Evolutionary conservation across 495 filamentous ascomycete species (phyloP).

Genomic region (Talaromyces proteolyticus): DNA sequence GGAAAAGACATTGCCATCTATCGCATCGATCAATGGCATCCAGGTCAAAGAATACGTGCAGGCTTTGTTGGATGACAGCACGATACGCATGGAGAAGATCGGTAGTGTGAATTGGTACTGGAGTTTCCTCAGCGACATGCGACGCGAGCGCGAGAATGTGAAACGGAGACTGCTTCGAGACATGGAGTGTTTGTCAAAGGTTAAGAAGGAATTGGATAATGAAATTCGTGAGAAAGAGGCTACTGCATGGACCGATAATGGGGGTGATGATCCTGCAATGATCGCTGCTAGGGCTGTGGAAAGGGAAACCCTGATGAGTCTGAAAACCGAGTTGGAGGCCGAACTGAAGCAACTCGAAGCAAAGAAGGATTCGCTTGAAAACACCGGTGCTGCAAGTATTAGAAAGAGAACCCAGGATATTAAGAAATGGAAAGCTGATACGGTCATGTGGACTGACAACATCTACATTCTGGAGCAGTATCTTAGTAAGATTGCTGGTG

Average conservation of each 20-base stretch:
- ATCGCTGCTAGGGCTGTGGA: conserved; percentile 14
- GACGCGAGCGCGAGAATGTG: conserved; percentile 40
- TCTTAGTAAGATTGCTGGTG: conserved; percentile 40
- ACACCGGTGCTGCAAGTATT: conserved; percentile 36
- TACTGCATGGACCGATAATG: conserved; percentile 11
- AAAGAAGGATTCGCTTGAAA: conserved; percentile 6
- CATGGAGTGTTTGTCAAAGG: conserved; percentile 41
- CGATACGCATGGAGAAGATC: conserved; percentile 71
- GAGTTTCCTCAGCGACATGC: conserved; percentile 62
- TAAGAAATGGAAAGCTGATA: conserved; percentile 35
- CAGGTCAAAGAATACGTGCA: conserved; percentile 68
- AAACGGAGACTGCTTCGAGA: conserved; percentile 49
- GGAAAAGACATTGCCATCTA: conserved; percentile 60
- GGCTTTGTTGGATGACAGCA: conserved; percentile 55
- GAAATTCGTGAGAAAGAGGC: conserved; percentile 13
- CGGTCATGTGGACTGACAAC: conserved; percentile 56
- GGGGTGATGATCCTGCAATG: conserved; percentile 6
- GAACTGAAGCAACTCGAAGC: conserved; percentile 19
- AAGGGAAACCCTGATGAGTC: conserved; percentile 15
- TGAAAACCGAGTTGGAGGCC: conserved; percentile 19
- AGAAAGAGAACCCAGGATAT: conserved; percentile 45
- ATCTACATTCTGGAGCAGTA: conserved; percentile 59
- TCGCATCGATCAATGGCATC: conserved; percentile 63
- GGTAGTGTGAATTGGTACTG: conserved; percentile 81
- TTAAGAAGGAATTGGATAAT: conserved; percentile 15